A percentile compares a stretch with the other conserved stretches of the same genome.
Evolutionary conservation across 768 basidiomycete genomes (phyloP).

Genomic region (Lanmaoa pseudosensibilis): DNA sequence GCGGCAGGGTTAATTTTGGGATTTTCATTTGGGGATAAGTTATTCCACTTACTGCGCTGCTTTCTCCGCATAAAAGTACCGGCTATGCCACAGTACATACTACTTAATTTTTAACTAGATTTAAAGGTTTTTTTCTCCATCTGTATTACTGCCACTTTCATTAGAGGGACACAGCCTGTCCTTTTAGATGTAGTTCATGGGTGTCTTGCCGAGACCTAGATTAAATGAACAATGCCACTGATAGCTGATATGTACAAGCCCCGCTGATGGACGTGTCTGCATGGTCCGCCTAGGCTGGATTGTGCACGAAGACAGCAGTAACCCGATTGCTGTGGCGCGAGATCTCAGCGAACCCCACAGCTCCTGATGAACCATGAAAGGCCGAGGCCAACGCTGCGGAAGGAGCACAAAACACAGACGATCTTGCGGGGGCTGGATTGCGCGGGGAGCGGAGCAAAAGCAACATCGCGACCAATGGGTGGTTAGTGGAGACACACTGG

Average conservation of each 20-base stretch:
- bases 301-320: not conserved
- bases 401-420: conserved; percentile 10
- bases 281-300: not conserved
- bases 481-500: not conserved
- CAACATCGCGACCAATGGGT: not conserved
- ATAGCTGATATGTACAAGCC: conserved; percentile 9
- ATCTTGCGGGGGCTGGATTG: conserved; percentile 3
- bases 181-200: not conserved
- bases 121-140: conserved; percentile 5
- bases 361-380: conserved; percentile 11
- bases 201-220: conserved; percentile 10
- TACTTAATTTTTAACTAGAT: conserved; percentile 14
- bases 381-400: conserved; percentile 7
- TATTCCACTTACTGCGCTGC: conserved; percentile 22
- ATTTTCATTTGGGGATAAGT: conserved; percentile 26
- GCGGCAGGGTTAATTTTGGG: conserved; percentile 24
- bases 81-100: conserved; percentile 18
- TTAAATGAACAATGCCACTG: conserved; percentile 12
- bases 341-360: conserved; percentile 26
- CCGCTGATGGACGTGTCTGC: not conserved
- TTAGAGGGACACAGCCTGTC: conserved; percentile 9
- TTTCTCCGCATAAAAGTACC: conserved; percentile 23
- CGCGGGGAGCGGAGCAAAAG: conserved; percentile 21
- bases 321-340: conserved; percentile 17
- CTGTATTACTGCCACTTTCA: conserved; percentile 13